Evolutionary conservation across 139 green algal species (phyloP), one percentile per base, ranked within the genome.

Genomic region (Picochlorum sp.): DNA sequence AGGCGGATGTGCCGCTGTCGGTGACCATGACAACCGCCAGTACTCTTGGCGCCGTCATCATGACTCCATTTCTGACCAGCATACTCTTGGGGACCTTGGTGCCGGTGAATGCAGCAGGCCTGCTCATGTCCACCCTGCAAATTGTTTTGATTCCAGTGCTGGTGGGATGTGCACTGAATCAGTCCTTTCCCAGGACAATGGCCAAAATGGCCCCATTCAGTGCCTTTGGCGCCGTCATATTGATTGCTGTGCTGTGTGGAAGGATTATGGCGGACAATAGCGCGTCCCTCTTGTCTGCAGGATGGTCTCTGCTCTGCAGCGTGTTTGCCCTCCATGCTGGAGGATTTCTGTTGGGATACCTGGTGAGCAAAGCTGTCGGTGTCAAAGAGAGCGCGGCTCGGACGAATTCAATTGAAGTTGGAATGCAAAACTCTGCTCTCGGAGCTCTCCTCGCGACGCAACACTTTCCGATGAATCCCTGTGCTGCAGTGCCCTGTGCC

Each of bases 111-210:
- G 74, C 65, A 3, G 14, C n/a, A 4, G 85, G 66, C 6, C 68
- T 95, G 18, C 68, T 88, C 21, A 8, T 80, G 38, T 86, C 77
- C 50, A 92, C 85, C 0, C 28, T 85, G 1, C 80, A 91, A 78
- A 82, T 92, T 23, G 87, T 95, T 26, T 68, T 95, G 57, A 63
- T 80, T 18, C 88, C 88, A 4, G 79, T 92, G 4, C 31, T 86
- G 18, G 38, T 79, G 0, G 88, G 88, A 13, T 70, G 60, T 3
- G 67, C 73, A 21, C 24, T 87, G 18, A 86, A 86, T 63, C 70
- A 73, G 45, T 15, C 23, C 14, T 83, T 81, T 67, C 86, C 85
- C 9, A 45, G 5, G 0, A 62, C 57, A 0, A 73, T 86, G 2
- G 49, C 56, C 2, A 24, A 34, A 20, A 50, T 75, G 26, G 49